phyloP scores from a whole-genome alignment of 106 monocot genomes.

The Dactylorhiza incarnata region DNA sequence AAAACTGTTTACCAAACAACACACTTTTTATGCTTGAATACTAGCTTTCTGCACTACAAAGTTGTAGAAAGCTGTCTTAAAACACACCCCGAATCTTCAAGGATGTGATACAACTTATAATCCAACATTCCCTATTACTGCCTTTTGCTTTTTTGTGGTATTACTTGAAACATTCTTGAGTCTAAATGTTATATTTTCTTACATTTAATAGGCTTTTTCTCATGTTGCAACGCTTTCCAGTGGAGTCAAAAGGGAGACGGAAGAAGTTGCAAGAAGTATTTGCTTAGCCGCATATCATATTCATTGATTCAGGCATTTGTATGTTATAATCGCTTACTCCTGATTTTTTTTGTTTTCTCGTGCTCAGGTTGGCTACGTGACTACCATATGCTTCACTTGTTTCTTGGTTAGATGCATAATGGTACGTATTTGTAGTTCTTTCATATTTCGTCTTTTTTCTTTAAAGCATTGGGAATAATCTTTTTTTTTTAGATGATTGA shows the following conservation, averaged over 20 bases:
- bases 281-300: neutral
- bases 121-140: neutral
- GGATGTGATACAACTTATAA: too few relatives aligned
- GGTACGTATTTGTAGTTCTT: constrained; percentile 37
- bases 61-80: too few relatives aligned
- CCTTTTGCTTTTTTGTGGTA: neutral
- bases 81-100: too few relatives aligned
- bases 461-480: neutral
- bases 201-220: constrained; percentile 60
- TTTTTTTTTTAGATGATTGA: neutral
- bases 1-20: too few relatives aligned
- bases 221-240: constrained; percentile 89
- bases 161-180: neutral
- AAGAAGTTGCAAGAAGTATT: constrained; percentile 94
- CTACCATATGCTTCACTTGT: constrained; percentile 82
- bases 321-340: neutral
- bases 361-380: constrained; percentile 88
- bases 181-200: neutral
- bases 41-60: too few relatives aligned
- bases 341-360: neutral
- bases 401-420: constrained; percentile 83
- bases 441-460: neutral
- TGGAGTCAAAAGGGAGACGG: constrained; percentile 87
- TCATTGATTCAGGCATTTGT: neutral
- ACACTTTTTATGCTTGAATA: too few relatives aligned